Conservation (phyloP, 108 stramenopile genomes). For the Cylindrotheca fusiformis region DNA sequence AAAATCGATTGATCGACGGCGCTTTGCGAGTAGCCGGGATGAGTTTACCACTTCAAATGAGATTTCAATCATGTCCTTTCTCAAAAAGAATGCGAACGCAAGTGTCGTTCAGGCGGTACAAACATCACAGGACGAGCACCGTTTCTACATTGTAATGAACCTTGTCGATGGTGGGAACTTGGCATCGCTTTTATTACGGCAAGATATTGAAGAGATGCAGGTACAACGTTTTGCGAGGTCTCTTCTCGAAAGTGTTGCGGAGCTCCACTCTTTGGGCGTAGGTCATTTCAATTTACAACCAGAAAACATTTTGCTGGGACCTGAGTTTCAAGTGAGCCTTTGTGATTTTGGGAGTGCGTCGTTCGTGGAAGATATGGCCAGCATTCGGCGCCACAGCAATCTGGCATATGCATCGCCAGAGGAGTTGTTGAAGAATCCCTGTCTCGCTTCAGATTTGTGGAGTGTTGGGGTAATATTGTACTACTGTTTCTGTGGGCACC, state of each 20-base stretch:
- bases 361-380: background rate
- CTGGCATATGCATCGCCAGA: constrained; percentile 22
- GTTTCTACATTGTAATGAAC: constrained; percentile 20
- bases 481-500: constrained; percentile 10
- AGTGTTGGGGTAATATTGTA: constrained; percentile 27
- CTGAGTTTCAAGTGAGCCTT: constrained; percentile 10
- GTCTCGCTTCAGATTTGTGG: constrained; percentile 31
- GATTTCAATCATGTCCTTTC: constrained; percentile 6
- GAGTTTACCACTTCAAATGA: constrained; percentile 7
- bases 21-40: constrained; percentile 10
- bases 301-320: constrained; percentile 19
- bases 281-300: constrained; percentile 19
- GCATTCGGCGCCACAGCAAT: constrained; percentile 8
- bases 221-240: constrained; percentile 10
- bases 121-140: constrained; percentile 4
- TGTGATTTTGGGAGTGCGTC: constrained; percentile 26
- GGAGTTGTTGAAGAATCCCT: background rate
- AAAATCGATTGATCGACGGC: constrained; percentile 18
- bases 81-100: background rate
- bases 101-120: background rate
- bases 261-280: constrained; percentile 11
- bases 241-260: constrained; percentile 1
- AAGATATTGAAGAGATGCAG: constrained; percentile 2
- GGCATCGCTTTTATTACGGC: background rate
- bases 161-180: constrained; percentile 18